Percentiles rank a stretch among this genome's conserved stretches.
These are phyloP conservation scores for Seminavis robusta DNA, from an alignment of 108 stramenopile genomes.

Conservation along the genomic window DNA sequence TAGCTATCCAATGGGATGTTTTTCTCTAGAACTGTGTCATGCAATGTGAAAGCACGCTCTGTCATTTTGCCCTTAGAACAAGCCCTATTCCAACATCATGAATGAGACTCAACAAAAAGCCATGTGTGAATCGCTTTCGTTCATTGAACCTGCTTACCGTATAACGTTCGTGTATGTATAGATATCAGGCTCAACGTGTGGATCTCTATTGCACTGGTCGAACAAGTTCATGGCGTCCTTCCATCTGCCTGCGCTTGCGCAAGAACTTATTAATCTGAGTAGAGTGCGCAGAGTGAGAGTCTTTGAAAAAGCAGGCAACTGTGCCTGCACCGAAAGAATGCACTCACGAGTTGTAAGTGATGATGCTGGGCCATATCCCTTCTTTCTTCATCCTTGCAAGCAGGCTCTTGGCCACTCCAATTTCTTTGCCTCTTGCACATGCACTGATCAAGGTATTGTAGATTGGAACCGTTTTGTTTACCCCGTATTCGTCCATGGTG, in stretches of 20 bases:
- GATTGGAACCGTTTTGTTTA: constrained; percentile 32
- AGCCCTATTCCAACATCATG: constrained; percentile 43
- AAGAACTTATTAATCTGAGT: too few species aligned
- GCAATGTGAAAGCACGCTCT: constrained; percentile 52
- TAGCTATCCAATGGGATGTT: constrained; percentile 60
- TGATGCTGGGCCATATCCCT: constrained; percentile 44
- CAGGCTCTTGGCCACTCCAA: constrained; percentile 42
- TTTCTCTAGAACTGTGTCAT: constrained; percentile 57
- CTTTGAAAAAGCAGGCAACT: too few species aligned
- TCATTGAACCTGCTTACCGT: constrained; percentile 22
- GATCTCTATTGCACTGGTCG: constrained; percentile 64
- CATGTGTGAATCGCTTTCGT: too few species aligned
- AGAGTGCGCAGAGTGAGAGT: too few species aligned
- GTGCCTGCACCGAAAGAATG: too few species aligned
- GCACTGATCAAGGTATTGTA: constrained; percentile 64
- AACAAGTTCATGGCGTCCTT: constrained; percentile 60
- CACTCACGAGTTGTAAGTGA: constrained; percentile 64
- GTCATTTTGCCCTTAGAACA: constrained; percentile 61
- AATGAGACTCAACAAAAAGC: too few species aligned
- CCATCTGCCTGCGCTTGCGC: constrained; percentile 54
- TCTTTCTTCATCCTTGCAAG: constrained; percentile 46
- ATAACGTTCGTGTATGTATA: constrained; percentile 78
- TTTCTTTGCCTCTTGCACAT: constrained; percentile 42
- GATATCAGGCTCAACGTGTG: constrained; percentile 63
- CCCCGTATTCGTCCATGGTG: constrained; percentile 43